phyloP scores from a whole-genome alignment of 371 early-diverging fungal genomes.

The Choanephora cucurbitarum region DNA sequence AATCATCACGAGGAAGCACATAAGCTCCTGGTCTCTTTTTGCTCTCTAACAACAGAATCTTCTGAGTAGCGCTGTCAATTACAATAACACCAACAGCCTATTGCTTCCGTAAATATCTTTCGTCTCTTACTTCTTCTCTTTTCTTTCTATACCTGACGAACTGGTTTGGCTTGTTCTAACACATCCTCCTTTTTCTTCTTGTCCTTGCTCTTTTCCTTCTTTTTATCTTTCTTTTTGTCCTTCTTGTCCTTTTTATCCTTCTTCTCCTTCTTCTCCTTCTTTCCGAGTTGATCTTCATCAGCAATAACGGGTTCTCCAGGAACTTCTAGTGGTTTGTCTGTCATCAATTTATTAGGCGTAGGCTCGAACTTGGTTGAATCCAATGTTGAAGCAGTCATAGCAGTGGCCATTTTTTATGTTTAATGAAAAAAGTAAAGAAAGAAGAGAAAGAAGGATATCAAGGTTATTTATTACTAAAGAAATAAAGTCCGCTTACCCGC shows the following conservation, averaged over 20 bases:
- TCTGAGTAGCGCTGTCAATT: slow-evolving; percentile 27
- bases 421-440: not conserved
- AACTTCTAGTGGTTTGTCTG: not conserved
- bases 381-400: not conserved
- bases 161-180: slow-evolving; percentile 13
- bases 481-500: not conserved
- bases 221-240: slow-evolving; percentile 38
- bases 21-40: slow-evolving; percentile 38
- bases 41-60: slow-evolving; percentile 36
- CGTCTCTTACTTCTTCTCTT: not conserved
- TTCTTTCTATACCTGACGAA: slow-evolving; percentile 21
- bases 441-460: not conserved
- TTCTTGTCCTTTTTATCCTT: slow-evolving; percentile 14
- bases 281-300: slow-evolving; percentile 1
- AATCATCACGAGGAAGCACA: slow-evolving; percentile 45
- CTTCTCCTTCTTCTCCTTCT: slow-evolving; percentile 12
- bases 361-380: not conserved
- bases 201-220: slow-evolving; percentile 30
- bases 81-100: slow-evolving; percentile 46
- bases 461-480: not conserved
- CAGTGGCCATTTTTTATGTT: not conserved
- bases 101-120: not conserved
- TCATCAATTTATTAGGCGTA: not conserved
- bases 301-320: slow-evolving; percentile 15
- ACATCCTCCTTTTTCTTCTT: slow-evolving; percentile 8